Evolutionary conservation across 2,329 filamentous ascomycete species (phyloP).

Genomic region (Colletotrichum trifolii): DNA sequence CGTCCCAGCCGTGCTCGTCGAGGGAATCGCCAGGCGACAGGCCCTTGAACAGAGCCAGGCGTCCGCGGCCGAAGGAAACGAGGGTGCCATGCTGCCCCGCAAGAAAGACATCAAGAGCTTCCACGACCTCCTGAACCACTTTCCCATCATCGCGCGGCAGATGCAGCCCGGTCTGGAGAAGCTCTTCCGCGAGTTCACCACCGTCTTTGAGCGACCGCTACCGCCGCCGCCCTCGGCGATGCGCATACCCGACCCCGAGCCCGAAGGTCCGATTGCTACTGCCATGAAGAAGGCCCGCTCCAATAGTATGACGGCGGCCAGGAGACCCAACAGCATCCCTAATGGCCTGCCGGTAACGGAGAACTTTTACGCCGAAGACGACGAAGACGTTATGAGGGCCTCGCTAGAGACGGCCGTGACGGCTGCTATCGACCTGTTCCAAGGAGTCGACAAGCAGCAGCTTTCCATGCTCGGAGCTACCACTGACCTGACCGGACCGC

Average conservation of each 20-base stretch:
- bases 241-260: constrained; percentile 68
- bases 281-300: constrained; percentile 67
- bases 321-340: constrained; percentile 42
- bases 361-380: constrained; percentile 83
- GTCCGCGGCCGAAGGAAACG: constrained; percentile 49
- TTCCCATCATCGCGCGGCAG: constrained; percentile 94
- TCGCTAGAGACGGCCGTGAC: constrained; percentile 93
- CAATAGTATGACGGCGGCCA: constrained; percentile 54
- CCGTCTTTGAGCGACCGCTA: constrained; percentile 85
- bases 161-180: constrained; percentile 94
- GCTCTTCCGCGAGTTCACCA: constrained; percentile 88
- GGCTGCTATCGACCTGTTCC: constrained; percentile 93
- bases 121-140: constrained; percentile 87
- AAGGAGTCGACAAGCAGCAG: constrained; percentile 95
- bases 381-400: constrained; percentile 89
- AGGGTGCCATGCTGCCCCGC: constrained; percentile 62
- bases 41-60: constrained; percentile 50
- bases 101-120: constrained; percentile 96
- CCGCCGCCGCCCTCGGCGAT: constrained; percentile 76
- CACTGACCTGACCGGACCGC: constrained; percentile 89
- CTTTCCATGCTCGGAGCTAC: constrained; percentile 90
- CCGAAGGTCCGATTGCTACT: constrained; percentile 65
- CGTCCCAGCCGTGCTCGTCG: constrained; percentile 70
- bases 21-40: constrained; percentile 53
- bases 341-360: constrained; percentile 65